A percentile compares a stretch with the other conserved stretches of the same genome.
Conservation (phyloP, 106 monocot genomes). For the Platanthera guangdongensis region DNA sequence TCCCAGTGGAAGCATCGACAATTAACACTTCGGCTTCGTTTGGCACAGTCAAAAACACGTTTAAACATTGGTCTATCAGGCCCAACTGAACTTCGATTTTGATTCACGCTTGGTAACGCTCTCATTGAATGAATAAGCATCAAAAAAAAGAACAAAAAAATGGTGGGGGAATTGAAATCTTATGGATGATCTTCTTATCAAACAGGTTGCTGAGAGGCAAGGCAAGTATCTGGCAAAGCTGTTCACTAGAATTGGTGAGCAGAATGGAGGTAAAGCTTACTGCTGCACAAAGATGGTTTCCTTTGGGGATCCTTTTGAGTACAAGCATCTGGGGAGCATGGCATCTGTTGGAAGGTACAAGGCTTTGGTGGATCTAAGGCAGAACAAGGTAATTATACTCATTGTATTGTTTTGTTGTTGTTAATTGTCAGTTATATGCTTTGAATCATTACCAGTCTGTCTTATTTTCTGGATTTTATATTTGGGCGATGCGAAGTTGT, state of each 20-base stretch:
- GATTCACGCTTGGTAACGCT: not conserved
- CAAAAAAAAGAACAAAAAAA: not conserved
- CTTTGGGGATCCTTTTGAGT: constrained; percentile 52
- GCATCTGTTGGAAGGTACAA: constrained; percentile 59
- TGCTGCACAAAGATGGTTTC: constrained; percentile 12
- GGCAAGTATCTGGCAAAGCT: constrained; percentile 42
- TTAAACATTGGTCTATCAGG: not conserved
- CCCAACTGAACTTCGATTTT: not conserved
- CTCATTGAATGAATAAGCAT: not conserved
- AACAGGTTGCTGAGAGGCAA: constrained; percentile 59
- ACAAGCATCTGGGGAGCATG: constrained; percentile 61
- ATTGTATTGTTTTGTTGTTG: not conserved
- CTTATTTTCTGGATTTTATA: no score
- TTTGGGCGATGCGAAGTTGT: no score
- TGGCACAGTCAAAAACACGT: not conserved
- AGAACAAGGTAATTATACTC: constrained; percentile 33
- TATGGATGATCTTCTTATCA: not conserved
- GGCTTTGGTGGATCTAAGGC: constrained; percentile 51
- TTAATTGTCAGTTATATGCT: not conserved
- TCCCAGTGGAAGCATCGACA: no score
- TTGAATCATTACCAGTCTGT: no score
- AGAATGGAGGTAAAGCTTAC: constrained; percentile 43
- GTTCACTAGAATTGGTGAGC: constrained; percentile 24
- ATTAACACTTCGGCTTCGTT: no score
- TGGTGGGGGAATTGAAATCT: not conserved